Conservation (phyloP, 2,329 filamentous ascomycete genomes). For the Juglanconis oblonga region DNA sequence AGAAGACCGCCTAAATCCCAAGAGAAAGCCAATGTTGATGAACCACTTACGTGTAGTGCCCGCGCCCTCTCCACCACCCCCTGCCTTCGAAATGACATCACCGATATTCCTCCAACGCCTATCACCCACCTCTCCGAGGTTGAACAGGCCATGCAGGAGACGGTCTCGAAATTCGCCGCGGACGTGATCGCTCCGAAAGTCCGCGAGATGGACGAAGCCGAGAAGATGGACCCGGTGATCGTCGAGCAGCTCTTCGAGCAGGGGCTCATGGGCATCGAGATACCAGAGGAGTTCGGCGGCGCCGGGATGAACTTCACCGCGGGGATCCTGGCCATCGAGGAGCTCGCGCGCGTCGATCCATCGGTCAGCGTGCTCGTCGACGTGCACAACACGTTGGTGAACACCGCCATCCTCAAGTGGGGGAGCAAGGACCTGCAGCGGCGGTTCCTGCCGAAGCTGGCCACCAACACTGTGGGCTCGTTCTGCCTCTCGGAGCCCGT, state of each 20-base stretch:
- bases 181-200: slow-evolving; percentile 88
- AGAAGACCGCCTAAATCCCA: slow-evolving; percentile 13
- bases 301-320: slow-evolving; percentile 99
- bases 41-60: slow-evolving; percentile 25
- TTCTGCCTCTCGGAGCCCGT: slow-evolving; percentile 93
- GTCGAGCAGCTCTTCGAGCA: slow-evolving; percentile 97
- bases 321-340: slow-evolving; percentile 94
- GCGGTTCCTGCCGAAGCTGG: slow-evolving; percentile 84
- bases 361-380: slow-evolving; percentile 94
- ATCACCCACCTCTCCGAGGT: slow-evolving; percentile 91
- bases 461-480: slow-evolving; percentile 84
- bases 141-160: slow-evolving; percentile 83
- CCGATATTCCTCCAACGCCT: slow-evolving; percentile 80
- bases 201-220: slow-evolving; percentile 95
- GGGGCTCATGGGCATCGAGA: slow-evolving; percentile 95
- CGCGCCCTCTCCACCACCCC: slow-evolving; percentile 61
- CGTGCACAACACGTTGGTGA: slow-evolving; percentile 97
- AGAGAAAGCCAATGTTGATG: slow-evolving; percentile 1
- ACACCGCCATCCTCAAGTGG: slow-evolving; percentile 86
- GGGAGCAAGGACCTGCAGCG: slow-evolving; percentile 74
- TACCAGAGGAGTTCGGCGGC: slow-evolving; percentile 94
- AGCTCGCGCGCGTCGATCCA: slow-evolving; percentile 89
- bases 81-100: slow-evolving; percentile 59
- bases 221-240: slow-evolving; percentile 83
- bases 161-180: slow-evolving; percentile 85